phyloP scores from a whole-genome alignment of 2,329 filamentous ascomycete species.

The Colletotrichum cuscutae region DNA sequence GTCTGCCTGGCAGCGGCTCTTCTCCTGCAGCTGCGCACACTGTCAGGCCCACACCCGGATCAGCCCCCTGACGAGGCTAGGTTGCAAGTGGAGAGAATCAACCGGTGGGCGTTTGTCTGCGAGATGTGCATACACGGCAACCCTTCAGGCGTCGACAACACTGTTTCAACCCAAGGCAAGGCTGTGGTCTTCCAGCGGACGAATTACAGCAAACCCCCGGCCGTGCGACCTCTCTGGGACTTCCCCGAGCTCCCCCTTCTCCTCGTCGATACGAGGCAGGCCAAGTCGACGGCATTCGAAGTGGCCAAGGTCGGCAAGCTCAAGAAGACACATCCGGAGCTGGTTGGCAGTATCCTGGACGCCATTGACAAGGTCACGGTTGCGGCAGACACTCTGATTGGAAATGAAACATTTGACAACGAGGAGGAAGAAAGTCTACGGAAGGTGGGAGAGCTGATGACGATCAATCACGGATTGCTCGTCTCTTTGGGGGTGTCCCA shows the following conservation, averaged over 20 bases:
- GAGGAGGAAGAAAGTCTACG: slow-evolving; percentile 71
- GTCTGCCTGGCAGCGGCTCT: slow-evolving; percentile 89
- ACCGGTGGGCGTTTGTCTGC: slow-evolving; percentile 95
- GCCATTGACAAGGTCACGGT: slow-evolving; percentile 81
- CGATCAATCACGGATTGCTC: slow-evolving; percentile 92
- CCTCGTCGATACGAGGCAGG: slow-evolving; percentile 87
- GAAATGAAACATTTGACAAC: slow-evolving; percentile 74
- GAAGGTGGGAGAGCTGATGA: slow-evolving; percentile 86
- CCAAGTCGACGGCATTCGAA: slow-evolving; percentile 86
- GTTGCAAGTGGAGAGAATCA: slow-evolving; percentile 92
- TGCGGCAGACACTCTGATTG: slow-evolving; percentile 64
- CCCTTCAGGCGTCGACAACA: slow-evolving; percentile 96
- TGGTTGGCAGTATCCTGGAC: slow-evolving; percentile 84
- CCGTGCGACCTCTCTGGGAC: slow-evolving; percentile 80
- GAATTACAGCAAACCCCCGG: slow-evolving; percentile 81
- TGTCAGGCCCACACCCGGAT: slow-evolving; percentile 91
- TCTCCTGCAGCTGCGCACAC: slow-evolving; percentile 85
- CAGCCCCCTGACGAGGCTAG: slow-evolving; percentile 90
- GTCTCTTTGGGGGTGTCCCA: slow-evolving; percentile 95
- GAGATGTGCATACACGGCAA: slow-evolving; percentile 99
- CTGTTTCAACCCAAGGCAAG: slow-evolving; percentile 91
- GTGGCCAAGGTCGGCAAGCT: slow-evolving; percentile 86
- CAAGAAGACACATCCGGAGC: slow-evolving; percentile 75
- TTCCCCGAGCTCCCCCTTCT: slow-evolving; percentile 94
- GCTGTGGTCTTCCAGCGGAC: slow-evolving; percentile 89